These are phyloP conservation scores for Globisporangium irregulare DNA, from an alignment of 352 stramenopile species.

Conservation along the genomic window DNA sequence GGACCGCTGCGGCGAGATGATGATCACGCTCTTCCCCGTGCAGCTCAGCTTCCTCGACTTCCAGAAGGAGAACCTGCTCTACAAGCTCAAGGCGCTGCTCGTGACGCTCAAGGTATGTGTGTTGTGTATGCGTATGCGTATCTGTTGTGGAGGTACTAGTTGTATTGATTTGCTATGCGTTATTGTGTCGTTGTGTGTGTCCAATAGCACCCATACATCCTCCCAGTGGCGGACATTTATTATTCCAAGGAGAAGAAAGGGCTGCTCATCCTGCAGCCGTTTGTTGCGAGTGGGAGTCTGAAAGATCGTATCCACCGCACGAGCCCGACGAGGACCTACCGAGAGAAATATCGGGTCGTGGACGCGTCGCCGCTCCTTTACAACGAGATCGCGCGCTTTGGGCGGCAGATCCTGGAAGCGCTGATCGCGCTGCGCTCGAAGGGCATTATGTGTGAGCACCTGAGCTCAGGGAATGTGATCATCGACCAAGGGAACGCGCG, in stretches of 20 bases:
- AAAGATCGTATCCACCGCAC: constrained; percentile 63
- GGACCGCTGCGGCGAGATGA: constrained; percentile 47
- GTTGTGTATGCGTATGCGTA: neutral
- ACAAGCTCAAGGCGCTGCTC: constrained; percentile 74
- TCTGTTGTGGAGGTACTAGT: neutral
- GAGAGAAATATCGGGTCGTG: constrained; percentile 50
- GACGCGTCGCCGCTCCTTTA: constrained; percentile 34
- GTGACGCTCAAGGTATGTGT: constrained; percentile 61
- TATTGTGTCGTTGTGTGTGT: neutral
- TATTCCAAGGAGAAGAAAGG: constrained; percentile 67
- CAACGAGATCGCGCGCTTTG: constrained; percentile 56
- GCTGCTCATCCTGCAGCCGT: constrained; percentile 67
- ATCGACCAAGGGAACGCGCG: constrained; percentile 57
- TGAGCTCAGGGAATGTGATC: constrained; percentile 63
- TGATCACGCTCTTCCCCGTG: constrained; percentile 57
- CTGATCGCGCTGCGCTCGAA: constrained; percentile 51
- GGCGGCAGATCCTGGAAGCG: constrained; percentile 57
- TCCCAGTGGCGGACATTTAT: constrained; percentile 63
- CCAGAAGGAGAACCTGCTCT: constrained; percentile 49
- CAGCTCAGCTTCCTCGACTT: constrained; percentile 61
- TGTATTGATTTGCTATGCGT: neutral
- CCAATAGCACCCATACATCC: constrained; percentile 61
- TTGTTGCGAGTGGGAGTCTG: constrained; percentile 45
- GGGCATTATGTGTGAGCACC: constrained; percentile 65
- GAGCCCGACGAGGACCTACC: constrained; percentile 36